These are phyloP conservation scores for Pseudoneurospora amorphoporcata DNA, from an alignment of 495 filamentous ascomycete species.

Conservation along the genomic window DNA sequence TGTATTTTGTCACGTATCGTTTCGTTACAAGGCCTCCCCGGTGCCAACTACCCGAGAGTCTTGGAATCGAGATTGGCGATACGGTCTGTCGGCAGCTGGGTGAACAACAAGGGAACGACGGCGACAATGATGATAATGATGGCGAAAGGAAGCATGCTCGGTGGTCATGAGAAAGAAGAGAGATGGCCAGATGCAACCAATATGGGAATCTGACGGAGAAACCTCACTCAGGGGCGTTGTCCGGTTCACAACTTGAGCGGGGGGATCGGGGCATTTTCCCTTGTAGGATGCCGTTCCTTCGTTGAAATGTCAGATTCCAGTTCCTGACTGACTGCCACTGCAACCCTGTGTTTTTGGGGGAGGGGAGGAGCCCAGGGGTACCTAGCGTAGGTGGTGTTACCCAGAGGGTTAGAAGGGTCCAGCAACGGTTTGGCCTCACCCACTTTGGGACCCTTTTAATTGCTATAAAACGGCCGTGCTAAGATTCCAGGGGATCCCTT, in stretches of 20 bases:
- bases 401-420: neutral
- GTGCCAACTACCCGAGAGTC: neutral
- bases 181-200: neutral
- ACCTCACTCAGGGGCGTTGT: neutral
- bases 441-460: neutral
- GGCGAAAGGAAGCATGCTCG: neutral
- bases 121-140: neutral
- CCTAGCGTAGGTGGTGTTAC: neutral
- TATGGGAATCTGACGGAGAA: neutral
- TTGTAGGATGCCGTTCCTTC: neutral
- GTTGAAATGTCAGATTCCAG: neutral
- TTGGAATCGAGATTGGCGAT: neutral
- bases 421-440: neutral
- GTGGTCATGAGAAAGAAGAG: neutral
- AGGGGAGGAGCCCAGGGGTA: neutral
- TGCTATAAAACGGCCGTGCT: neutral
- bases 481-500: neutral
- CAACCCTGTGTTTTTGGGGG: neutral
- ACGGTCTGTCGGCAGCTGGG: neutral
- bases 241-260: neutral
- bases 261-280: neutral
- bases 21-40: neutral
- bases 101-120: neutral
- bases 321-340: neutral
- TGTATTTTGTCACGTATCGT: neutral